Evolutionary conservation across 768 basidiomycete genomes (phyloP).

Genomic region (Leccinum variicolor): DNA sequence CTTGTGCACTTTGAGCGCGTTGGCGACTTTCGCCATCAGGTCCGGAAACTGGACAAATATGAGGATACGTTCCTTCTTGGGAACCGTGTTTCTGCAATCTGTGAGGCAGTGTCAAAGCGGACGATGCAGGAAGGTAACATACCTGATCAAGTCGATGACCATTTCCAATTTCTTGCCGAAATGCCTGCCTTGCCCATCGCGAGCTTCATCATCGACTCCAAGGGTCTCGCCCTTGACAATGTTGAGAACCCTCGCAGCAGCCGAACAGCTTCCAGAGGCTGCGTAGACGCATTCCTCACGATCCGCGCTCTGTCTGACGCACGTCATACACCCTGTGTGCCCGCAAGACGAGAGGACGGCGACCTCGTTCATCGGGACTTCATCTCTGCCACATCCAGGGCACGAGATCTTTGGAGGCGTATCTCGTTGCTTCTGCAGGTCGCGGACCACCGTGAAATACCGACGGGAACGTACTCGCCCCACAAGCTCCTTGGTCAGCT

Average conservation of each 20-base stretch:
- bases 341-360: constrained; percentile 91
- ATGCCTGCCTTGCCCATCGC: constrained; percentile 70
- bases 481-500: constrained; percentile 82
- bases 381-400: constrained; percentile 53
- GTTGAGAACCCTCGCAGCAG: constrained; percentile 77
- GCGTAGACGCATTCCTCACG: constrained; percentile 81
- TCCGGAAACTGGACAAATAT: constrained; percentile 97
- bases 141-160: constrained; percentile 76
- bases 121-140: constrained; percentile 17
- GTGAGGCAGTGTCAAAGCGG: background rate
- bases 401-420: constrained; percentile 58
- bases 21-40: constrained; percentile 86
- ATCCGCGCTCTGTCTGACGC: constrained; percentile 70
- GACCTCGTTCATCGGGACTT: constrained; percentile 61
- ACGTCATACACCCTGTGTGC: constrained; percentile 77
- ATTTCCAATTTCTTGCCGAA: constrained; percentile 82
- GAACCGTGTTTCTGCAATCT: constrained; percentile 53
- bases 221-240: constrained; percentile 77
- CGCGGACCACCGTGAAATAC: constrained; percentile 89
- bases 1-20: constrained; percentile 69
- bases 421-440: constrained; percentile 75
- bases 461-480: constrained; percentile 88
- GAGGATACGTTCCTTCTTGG: constrained; percentile 76
- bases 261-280: constrained; percentile 65
- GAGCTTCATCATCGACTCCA: constrained; percentile 73